Base-by-base conservation (phyloP, 176 grass and related monocot species). In the Rhipidocladum racemiflorum region DNA sequence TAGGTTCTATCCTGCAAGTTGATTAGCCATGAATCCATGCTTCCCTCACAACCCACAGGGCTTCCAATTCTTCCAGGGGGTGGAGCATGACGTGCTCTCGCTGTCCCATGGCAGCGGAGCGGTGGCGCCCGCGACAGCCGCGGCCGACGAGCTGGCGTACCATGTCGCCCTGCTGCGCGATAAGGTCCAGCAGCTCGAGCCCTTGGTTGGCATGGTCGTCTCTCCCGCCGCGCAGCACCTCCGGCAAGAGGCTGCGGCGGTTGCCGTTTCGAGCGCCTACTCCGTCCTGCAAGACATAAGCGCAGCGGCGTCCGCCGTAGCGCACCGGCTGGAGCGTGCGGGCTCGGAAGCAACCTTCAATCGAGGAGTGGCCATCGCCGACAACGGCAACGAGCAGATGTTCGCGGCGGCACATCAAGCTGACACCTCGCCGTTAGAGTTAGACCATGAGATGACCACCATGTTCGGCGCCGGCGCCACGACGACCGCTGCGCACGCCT, bases 141-240 rank as follows among this genome's bases (percentile, higher is more conserved):
- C 23, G 23, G 68, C 46, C 9, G 36, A 61, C 3, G 23, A 3
- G 74, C 42, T 79, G 9, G 5, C 61, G 10, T 79, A 79, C 76
- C 76, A 79, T 63, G 61, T 65, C 61, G 10, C 11, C 3, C 28
- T 79, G 28, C 20, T 66, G 28, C 18, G 20, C 6, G 44, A 66
- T 61, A 79, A 66, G 61, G 76, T 79, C 1, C 76, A 65, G 61
- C 61, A 79, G 76, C 76, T 79, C 4, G 76, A 79, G 28, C 76
- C 76, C 1, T 18, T 79, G 28, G 76, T 79, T 43, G 61, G 44
- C 43, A 66, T 66, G 76, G 76, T 66, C 61, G 29, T 66, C 61
- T 77, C 75, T 6, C 74, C 74, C 39, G 15, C 39, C 57, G 44
- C 27, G 11, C 42, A 49, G 5, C 38, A 61, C 0, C 55, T 42